Base-by-base conservation (phyloP, 2,329 filamentous ascomycete species). In the Xylariaceae sp. region DNA sequence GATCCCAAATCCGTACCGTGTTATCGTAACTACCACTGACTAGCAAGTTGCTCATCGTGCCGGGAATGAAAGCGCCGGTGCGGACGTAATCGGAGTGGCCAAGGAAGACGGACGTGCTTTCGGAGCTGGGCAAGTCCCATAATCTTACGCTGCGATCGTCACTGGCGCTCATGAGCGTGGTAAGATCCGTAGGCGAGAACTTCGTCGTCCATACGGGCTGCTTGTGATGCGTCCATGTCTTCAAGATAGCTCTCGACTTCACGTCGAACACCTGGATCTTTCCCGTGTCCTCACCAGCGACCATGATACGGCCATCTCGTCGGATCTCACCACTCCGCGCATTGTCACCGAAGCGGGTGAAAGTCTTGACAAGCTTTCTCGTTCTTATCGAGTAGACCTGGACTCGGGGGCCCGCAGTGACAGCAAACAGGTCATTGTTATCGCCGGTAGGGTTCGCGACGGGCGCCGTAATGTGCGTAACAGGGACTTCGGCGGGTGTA, bases 261-360 rank as follows among this genome's bases (percentile, higher is more conserved):
- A 96, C 86, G 71, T 99, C 94, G 71, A 97, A 99, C 10, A 97
- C 92, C 75, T 99, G 95, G 66, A 99, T 90, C 63, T 88, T 87
- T 59, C 95, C 95, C 47, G 86, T 88, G 72, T 97, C 93, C 67
- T 97, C 93, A 68, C 93, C 93, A 37, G 93, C 92, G 41, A 95
- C 88, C 67, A 99, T 77, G 59, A 99, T 89, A 62, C 91, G 85
- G 47, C 92, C 93, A 77, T 99, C 94, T 58, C 87, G 83, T 60
- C 94, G 85, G 64, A 97, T 88, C 71, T 96, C 91, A 62, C 90
- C 94, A 68, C 89, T 90, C 69, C 93, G 89, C 62, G 92, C 93
- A 66, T 92, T 88, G 72, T 96, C 91, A 71, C 92, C 88, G 73
- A 99, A 97, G 61, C 94, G 86, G 62, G 91, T 92, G 69, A 99